A percentile compares a stretch with the other conserved stretches of the same genome.
These are phyloP conservation scores for Ascochyta lentis DNA, from an alignment of 2,329 filamentous ascomycete species.

Conservation along the genomic window DNA sequence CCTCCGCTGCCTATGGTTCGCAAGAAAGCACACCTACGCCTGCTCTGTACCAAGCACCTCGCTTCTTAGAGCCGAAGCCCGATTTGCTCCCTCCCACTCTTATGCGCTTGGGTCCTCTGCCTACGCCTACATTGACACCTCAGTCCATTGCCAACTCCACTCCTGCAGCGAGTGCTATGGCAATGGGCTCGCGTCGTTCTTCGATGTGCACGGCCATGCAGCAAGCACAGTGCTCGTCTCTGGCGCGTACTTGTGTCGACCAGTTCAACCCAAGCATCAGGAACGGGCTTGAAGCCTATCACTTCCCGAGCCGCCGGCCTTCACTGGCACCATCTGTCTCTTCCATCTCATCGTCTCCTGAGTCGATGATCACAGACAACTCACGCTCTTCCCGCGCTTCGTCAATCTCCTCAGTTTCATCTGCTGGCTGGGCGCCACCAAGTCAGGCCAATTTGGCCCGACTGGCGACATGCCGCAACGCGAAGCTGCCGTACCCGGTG, in stretches of 20 bases:
- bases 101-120: constrained; percentile 62
- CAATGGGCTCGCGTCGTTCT: constrained; percentile 57
- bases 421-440: constrained; percentile 59
- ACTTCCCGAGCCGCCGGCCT: constrained; percentile 52
- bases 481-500: constrained; percentile 51
- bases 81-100: constrained; percentile 60
- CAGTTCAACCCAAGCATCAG: constrained; percentile 52
- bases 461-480: constrained; percentile 60
- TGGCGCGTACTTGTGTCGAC: constrained; percentile 64
- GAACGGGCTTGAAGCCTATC: constrained; percentile 55
- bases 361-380: constrained; percentile 68
- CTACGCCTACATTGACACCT: constrained; percentile 68
- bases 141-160: constrained; percentile 60
- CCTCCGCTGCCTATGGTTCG: constrained; percentile 39
- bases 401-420: constrained; percentile 61
- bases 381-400: constrained; percentile 63
- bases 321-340: constrained; percentile 59
- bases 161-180: constrained; percentile 66
- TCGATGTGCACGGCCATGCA: constrained; percentile 67
- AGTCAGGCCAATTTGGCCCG: constrained; percentile 57
- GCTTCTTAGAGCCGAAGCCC: constrained; percentile 59
- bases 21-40: constrained; percentile 55
- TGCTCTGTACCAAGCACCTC: constrained; percentile 51
- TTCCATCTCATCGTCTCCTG: constrained; percentile 63
- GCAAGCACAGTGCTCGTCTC: constrained; percentile 61